Evolutionary conservation across 1,139 yeast species (phyloP), one percentile per base, ranked within the genome.

Genomic region (Suhomyces taliae): DNA sequence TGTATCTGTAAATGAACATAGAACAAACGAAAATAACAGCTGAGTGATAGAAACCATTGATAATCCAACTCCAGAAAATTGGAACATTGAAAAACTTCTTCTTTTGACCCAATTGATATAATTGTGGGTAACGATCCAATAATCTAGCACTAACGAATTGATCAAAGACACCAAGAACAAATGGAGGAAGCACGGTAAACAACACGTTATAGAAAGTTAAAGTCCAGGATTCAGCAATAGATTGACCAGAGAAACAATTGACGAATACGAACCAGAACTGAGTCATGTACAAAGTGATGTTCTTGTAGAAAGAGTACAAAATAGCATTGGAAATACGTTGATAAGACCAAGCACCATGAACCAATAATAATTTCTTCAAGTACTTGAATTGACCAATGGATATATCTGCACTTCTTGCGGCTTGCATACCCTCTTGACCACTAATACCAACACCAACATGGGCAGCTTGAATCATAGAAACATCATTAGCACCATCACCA

Each of bases 391-490:
- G 99, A 0, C 97, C 99, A 67, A 95, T 90, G 1, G 98, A 91
- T 50, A 93, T 83, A 74, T 95, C 99, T 0, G 99, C 99, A 66
- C 95, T 85, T 66, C 99, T 79, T 0, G 99, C 98, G 8, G 99
- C 99, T 67, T 95, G 99, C 90, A 91, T 91, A 57, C 99, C 99
- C 70, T 95, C 99, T 89, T 90, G 88, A 57, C 99, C 99, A 61
- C 95, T 89, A 56, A 93, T 93, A 63, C 99, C 99, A 39, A 93
- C 95, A 51, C 99, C 99, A 43, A 93, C 96, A 66, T 93, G 97
- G 0, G 99, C 99, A 11, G 98, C 97, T 67, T 93, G 99, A 57
- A 93, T 93, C 99, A 93, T 93, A 39, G 96, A 88, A 31, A 93
- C 99, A 71, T 93, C 99, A 62, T 93, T 93, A 4, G 99, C 97